Percentiles rank a stretch among this genome's conserved stretches.
These are phyloP conservation scores for Epichloe uncinata DNA, from an alignment of 2,329 filamentous ascomycete genomes.

Conservation along the genomic window DNA sequence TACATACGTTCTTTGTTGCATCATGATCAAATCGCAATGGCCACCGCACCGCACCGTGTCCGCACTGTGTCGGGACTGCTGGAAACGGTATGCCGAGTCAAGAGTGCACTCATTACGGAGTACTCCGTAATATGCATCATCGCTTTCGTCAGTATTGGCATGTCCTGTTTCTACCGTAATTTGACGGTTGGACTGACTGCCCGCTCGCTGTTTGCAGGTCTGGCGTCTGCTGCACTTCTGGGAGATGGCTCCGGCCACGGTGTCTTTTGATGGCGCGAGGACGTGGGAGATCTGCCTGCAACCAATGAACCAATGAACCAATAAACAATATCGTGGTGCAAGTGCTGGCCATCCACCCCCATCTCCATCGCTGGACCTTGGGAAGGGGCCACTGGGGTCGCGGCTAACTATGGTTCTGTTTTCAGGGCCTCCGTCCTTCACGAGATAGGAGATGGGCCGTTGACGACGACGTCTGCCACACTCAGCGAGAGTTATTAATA, in stretches of 20 bases:
- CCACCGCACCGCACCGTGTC: no score
- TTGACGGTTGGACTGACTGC: not conserved
- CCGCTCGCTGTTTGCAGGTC: not conserved
- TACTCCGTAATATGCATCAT: not conserved
- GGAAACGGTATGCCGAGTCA: conserved; percentile 10
- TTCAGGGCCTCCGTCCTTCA: not conserved
- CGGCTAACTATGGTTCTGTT: conserved; percentile 2
- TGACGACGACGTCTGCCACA: not conserved
- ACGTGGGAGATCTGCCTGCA: no score
- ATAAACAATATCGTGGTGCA: no score
- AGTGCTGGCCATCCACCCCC: not conserved
- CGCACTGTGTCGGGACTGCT: conserved; percentile 7
- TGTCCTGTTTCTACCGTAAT: not conserved
- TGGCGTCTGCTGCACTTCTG: not conserved
- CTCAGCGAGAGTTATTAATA: not conserved
- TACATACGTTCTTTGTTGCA: not conserved
- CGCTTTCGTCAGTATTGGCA: not conserved
- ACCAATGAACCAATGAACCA: no score
- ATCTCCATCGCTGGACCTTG: not conserved
- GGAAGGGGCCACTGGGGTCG: not conserved
- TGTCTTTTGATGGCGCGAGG: no score
- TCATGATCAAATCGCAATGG: conserved; percentile 1
- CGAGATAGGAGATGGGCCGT: not conserved
- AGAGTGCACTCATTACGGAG: not conserved
- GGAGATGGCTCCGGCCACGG: no score